Evolutionary conservation across 371 early-diverging fungal genomes (phyloP).

Genomic region (Mortierella sp.): DNA sequence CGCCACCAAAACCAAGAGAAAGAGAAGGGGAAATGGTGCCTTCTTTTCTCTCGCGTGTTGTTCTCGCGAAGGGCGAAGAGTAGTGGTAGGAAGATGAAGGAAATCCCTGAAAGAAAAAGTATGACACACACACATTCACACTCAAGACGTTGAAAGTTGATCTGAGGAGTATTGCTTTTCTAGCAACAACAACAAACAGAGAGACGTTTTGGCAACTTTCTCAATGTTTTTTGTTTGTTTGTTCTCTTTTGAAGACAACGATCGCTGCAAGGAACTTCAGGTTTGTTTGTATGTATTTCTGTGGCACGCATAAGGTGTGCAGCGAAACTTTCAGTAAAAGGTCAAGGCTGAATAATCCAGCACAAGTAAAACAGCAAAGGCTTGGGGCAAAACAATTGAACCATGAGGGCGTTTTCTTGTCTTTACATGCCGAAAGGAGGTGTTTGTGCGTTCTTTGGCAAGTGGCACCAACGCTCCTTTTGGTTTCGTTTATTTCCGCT

Average conservation of each 20-base stretch:
- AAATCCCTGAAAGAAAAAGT: too few relatives aligned
- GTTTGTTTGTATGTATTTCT: not conserved
- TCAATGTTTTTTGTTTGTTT: not conserved
- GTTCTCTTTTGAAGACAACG: not conserved
- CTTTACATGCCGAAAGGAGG: not conserved
- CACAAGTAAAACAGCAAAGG: not conserved
- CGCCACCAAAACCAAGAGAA: not conserved
- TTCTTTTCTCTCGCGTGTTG: not conserved
- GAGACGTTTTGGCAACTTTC: not conserved
- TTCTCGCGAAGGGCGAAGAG: too few relatives aligned
- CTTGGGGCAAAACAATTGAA: not conserved
- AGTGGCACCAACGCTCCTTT: not conserved
- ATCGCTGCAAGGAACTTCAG: constrained; percentile 10
- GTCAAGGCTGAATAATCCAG: not conserved
- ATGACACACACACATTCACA: too few relatives aligned
- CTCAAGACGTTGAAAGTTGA: not conserved
- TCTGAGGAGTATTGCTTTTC: not conserved
- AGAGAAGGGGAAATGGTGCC: not conserved
- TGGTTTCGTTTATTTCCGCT: not conserved
- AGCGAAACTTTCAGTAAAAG: not conserved
- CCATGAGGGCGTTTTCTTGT: not conserved
- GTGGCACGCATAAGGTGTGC: not conserved
- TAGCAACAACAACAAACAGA: not conserved
- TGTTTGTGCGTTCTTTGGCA: not conserved
- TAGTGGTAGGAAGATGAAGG: too few relatives aligned